Percentiles rank a stretch among this genome's conserved stretches.
These are phyloP conservation scores for Platanthera guangdongensis DNA, from an alignment of 106 monocot genomes.

Conservation along the genomic window DNA sequence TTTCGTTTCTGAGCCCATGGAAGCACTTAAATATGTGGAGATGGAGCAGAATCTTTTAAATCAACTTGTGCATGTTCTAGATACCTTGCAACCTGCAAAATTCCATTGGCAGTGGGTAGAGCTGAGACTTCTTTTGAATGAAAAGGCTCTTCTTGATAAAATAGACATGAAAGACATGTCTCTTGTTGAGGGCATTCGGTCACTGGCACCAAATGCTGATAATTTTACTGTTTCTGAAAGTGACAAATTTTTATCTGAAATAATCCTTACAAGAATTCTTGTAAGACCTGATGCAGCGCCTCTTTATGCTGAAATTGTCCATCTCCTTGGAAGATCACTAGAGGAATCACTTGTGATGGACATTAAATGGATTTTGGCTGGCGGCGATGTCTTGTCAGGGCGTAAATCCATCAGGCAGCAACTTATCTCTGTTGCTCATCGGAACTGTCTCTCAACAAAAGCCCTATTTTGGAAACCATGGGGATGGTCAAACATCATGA, in stretches of 20 bases:
- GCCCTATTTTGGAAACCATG: conserved; percentile 78
- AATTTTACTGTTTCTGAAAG: conserved; percentile 73
- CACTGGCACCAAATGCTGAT: conserved; percentile 66
- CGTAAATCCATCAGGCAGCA: conserved; percentile 92
- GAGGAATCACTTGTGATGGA: conserved; percentile 79
- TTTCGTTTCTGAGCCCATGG: conserved; percentile 39
- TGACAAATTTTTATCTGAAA: conserved; percentile 78
- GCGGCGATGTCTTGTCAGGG: conserved; percentile 76
- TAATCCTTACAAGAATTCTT: conserved; percentile 80
- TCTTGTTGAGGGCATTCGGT: conserved; percentile 75
- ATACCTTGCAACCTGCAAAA: conserved; percentile 92
- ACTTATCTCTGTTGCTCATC: conserved; percentile 65
- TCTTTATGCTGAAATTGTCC: conserved; percentile 91
- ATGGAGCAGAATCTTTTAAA: conserved; percentile 63
- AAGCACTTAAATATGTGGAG: conserved; percentile 33
- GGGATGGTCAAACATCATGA: conserved; percentile 56
- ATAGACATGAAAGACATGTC: conserved; percentile 60
- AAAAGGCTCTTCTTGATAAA: conserved; percentile 85
- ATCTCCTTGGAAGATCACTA: conserved; percentile 75
- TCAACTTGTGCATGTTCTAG: conserved; percentile 80
- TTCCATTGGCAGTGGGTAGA: conserved; percentile 99
- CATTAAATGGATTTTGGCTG: conserved; percentile 84
- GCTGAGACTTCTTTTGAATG: conserved; percentile 87
- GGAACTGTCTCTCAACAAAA: conserved; percentile 60
- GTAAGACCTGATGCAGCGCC: conserved; percentile 92